A percentile compares a stretch with the other conserved stretches of the same genome.
These are phyloP conservation scores for Byssoonygena ceratinophila DNA, from an alignment of 2,329 filamentous ascomycete genomes.

Conservation along the genomic window DNA sequence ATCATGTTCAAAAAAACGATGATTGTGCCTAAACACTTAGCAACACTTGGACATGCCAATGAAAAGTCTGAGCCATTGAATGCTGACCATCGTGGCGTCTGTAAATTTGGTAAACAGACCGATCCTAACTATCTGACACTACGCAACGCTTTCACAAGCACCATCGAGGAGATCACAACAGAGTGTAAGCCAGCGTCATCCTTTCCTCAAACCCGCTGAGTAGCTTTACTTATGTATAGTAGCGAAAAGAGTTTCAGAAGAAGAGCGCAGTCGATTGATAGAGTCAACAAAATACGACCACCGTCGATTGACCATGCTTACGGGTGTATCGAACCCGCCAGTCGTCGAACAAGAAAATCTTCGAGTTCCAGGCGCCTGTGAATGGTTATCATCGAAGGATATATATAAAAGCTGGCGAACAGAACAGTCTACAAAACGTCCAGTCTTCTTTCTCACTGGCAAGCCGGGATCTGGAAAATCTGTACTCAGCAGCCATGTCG, in stretches of 20 bases:
- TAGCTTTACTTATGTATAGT: no score
- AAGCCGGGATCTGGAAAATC: conserved; percentile 31
- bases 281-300: no score
- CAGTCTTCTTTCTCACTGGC: conserved; percentile 27
- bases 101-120: not conserved
- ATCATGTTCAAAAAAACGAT: not conserved
- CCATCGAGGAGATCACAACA: no score
- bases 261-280: no score
- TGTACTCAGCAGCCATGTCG: conserved; percentile 24
- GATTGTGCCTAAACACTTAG: not conserved
- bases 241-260: no score
- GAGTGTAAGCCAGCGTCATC: no score
- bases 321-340: no score
- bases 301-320: no score
- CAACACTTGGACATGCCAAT: not conserved
- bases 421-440: conserved; percentile 9
- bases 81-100: no score
- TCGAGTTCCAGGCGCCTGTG: not conserved
- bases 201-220: no score
- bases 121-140: not conserved
- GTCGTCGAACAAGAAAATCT: no score
- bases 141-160: not conserved
- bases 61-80: no score
- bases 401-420: not conserved
- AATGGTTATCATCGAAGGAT: not conserved